Evolutionary conservation across 1,284 basidiomycete genomes (phyloP).

Genomic region (Agroathelia rolfsii): DNA sequence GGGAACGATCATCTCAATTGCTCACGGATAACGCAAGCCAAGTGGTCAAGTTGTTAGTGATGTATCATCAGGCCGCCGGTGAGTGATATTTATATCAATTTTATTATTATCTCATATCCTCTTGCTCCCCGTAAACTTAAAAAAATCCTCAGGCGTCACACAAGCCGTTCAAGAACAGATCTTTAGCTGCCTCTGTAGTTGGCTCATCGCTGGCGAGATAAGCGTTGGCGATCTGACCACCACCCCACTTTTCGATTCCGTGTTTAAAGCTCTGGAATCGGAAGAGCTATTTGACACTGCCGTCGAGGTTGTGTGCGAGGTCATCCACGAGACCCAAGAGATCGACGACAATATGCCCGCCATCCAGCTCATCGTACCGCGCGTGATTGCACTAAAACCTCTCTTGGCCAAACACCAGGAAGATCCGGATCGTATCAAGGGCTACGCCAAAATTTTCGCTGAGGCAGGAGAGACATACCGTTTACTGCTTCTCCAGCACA

Average conservation of each 20-base stretch:
- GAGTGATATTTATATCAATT: constrained; percentile 17
- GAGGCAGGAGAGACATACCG: constrained; percentile 97
- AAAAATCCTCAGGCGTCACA: constrained; percentile 63
- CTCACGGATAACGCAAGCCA: constrained; percentile 67
- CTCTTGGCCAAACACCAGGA: constrained; percentile 53
- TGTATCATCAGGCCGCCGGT: constrained; percentile 91
- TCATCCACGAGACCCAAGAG: constrained; percentile 98
- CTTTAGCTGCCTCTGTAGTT: constrained; percentile 82
- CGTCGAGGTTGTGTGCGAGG: constrained; percentile 86
- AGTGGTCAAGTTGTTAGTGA: constrained; percentile 71
- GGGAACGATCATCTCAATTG: constrained; percentile 52
- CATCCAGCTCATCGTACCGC: constrained; percentile 82
- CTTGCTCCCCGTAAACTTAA: constrained; percentile 3
- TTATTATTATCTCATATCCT: constrained; percentile 5
- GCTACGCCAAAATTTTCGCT: constrained; percentile 85
- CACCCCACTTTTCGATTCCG: constrained; percentile 76
- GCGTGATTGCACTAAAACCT: constrained; percentile 65
- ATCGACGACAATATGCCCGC: constrained; percentile 88
- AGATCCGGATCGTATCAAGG: constrained; percentile 84
- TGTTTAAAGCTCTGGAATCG: constrained; percentile 78
- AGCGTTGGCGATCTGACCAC: constrained; percentile 54
- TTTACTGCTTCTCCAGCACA: constrained; percentile 81
- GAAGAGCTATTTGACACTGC: constrained; percentile 89
- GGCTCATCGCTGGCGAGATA: constrained; percentile 87
- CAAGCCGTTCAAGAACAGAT: constrained; percentile 73